Base-by-base conservation (phyloP, 2,329 filamentous ascomycete species). In the Calonectria hawksworthii region DNA sequence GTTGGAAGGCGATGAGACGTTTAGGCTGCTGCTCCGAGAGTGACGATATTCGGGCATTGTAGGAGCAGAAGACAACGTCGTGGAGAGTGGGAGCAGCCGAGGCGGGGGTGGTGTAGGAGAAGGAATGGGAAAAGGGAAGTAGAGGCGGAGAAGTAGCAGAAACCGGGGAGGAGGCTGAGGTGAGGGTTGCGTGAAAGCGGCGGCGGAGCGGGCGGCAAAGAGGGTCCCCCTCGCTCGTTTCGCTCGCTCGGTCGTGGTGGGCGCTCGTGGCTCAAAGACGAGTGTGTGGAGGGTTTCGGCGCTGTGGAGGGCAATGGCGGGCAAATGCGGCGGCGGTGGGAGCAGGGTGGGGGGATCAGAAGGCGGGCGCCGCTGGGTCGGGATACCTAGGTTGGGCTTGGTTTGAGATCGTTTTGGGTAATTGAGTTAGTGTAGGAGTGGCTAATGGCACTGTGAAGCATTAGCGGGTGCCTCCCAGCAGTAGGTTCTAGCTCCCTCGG, bases 21-120 rank as follows among this genome's bases (percentile, higher is more conserved):
- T 91, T 83, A 91, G 87, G 84, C 91, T 92, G 80, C 89, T 87
- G 81, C 88, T 89, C 81, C 91, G 90, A 83, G 88, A 84, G 84
- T 92, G 91, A 83, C 90, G 88, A 84, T 87, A 89, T 76, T 91
- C 89, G 80, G 88, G 86, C 85, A 89, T 88, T 78, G 78, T 80
- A 75, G 72, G 74, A 74, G 76, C 44, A 54, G 70, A 70, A 63
- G 66, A 74, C 74, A 76, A 77, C 75, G 78, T 78, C 72, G 75
- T 73, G 70, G 67, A 64, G 54, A 56, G 68, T 41, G 59, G 76
- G 70, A 72, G 78, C 70, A 67, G 70, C 71, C 68, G 72, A 76
- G 74, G 72, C 77, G 70, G 78, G 78, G 70, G 75, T 72, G 70
- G 72, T 70, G 75, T 75, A 74, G 75, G 70, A 56, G 56, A 56